These are phyloP conservation scores for Cryptococcus hybrid DNA, from an alignment of 1,284 basidiomycete species.

Conservation along the genomic window DNA sequence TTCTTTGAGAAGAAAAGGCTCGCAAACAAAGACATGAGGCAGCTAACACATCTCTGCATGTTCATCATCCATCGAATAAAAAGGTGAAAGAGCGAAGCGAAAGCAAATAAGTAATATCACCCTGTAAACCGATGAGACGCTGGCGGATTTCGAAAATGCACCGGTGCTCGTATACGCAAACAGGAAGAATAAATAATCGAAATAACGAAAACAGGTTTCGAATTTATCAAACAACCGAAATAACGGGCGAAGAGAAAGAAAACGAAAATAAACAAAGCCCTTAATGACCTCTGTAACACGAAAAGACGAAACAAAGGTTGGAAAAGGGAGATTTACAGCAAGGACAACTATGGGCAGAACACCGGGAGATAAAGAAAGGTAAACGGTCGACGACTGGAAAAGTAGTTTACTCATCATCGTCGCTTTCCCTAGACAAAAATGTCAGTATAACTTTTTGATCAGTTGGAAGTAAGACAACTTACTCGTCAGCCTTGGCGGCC, in stretches of 20 bases:
- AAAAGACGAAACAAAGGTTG: too few relatives aligned
- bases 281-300: not conserved
- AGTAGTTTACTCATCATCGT: not conserved
- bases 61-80: too few relatives aligned
- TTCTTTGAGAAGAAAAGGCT: too few relatives aligned
- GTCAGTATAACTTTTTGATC: not conserved
- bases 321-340: not conserved
- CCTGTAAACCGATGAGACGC: too few relatives aligned
- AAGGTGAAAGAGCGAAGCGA: too few relatives aligned
- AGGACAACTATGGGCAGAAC: not conserved
- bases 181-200: not conserved
- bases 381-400: not conserved
- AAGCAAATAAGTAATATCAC: too few relatives aligned
- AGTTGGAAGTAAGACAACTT: too few relatives aligned
- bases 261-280: not conserved
- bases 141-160: too few relatives aligned
- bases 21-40: too few relatives aligned
- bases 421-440: not conserved
- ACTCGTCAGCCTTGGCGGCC: slow-evolving; percentile 1
- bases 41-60: too few relatives aligned
- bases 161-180: not conserved
- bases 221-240: not conserved
- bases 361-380: not conserved
- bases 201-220: not conserved
- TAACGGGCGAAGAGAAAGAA: not conserved